phyloP scores from a whole-genome alignment of 257 asterid species.

The Nicotiana noctiflora region DNA sequence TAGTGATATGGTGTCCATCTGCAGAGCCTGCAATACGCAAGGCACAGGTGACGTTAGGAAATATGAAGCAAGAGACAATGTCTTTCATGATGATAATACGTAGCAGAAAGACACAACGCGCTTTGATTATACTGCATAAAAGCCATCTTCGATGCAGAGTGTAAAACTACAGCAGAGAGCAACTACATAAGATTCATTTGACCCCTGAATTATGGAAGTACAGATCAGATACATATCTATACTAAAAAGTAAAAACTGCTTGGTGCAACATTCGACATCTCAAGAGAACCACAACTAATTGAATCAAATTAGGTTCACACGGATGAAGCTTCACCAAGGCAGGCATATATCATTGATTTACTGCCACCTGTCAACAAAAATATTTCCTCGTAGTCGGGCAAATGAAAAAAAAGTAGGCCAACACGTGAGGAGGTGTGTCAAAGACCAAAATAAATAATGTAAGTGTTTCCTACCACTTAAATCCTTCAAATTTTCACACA shows the following conservation, averaged over 20 bases:
- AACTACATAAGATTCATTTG: background rate
- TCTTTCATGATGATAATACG: background rate
- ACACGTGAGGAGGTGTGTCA: background rate
- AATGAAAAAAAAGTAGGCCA: background rate
- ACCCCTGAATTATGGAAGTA: background rate
- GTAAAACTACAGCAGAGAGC: background rate
- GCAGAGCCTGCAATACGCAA: conserved; percentile 60
- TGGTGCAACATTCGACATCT: background rate
- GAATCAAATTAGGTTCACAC: background rate
- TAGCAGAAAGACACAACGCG: background rate
- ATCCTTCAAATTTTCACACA: too few relatives aligned
- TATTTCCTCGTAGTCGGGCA: background rate
- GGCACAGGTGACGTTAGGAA: background rate
- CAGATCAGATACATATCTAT: background rate
- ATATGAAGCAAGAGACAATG: background rate
- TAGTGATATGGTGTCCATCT: conserved; percentile 49
- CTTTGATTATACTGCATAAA: background rate
- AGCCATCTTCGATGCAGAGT: background rate
- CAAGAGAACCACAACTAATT: background rate
- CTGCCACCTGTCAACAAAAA: background rate
- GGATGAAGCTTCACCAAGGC: background rate
- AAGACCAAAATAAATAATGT: background rate
- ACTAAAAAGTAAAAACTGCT: background rate
- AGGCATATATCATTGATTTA: background rate
- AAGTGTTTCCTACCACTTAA: background rate